Evolutionary conservation across 2,329 filamentous ascomycete species (phyloP).

Genomic region (Emmonsiellopsis sp.): DNA sequence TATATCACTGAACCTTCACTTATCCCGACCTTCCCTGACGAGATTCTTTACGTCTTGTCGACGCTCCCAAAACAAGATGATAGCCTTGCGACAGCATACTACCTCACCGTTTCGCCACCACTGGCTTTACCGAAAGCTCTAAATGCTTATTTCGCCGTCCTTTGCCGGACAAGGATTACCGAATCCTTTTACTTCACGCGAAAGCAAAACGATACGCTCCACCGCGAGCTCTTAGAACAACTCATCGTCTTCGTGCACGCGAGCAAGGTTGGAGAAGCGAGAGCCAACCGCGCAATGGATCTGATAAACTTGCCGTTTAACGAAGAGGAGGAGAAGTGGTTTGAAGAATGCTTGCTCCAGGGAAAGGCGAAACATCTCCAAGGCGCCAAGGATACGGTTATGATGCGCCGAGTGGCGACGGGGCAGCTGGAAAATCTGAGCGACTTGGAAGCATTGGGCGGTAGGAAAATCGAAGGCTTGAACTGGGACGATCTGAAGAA

Average conservation of each 20-base stretch:
- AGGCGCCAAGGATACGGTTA: slow-evolving; percentile 61
- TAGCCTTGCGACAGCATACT: slow-evolving; percentile 65
- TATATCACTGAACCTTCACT: slow-evolving; percentile 72
- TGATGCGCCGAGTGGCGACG: slow-evolving; percentile 63
- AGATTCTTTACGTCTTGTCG: slow-evolving; percentile 64
- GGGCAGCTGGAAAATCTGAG: slow-evolving; percentile 40
- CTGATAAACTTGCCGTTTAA: slow-evolving; percentile 66
- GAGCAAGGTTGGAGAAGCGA: slow-evolving; percentile 26
- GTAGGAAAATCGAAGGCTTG: slow-evolving; percentile 40
- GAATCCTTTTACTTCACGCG: slow-evolving; percentile 69
- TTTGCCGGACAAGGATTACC: slow-evolving; percentile 57
- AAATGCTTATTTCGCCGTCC: slow-evolving; percentile 58
- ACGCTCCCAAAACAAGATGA: slow-evolving; percentile 50
- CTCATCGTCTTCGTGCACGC: slow-evolving; percentile 52
- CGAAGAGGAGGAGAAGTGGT: slow-evolving; percentile 61
- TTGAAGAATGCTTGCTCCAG: slow-evolving; percentile 57
- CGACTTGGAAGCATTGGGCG: slow-evolving; percentile 30
- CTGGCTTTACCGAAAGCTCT: slow-evolving; percentile 56
- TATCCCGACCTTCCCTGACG: slow-evolving; percentile 71
- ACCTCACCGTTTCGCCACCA: slow-evolving; percentile 64
- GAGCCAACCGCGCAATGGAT: slow-evolving; percentile 54
- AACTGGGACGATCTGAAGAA: slow-evolving; percentile 43
- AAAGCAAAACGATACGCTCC: slow-evolving; percentile 52
- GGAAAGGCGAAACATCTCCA: slow-evolving; percentile 57
- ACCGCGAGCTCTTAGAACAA: slow-evolving; percentile 57